phyloP scores from a whole-genome alignment of 352 stramenopile genomes.

The Peronospora destructor region DNA sequence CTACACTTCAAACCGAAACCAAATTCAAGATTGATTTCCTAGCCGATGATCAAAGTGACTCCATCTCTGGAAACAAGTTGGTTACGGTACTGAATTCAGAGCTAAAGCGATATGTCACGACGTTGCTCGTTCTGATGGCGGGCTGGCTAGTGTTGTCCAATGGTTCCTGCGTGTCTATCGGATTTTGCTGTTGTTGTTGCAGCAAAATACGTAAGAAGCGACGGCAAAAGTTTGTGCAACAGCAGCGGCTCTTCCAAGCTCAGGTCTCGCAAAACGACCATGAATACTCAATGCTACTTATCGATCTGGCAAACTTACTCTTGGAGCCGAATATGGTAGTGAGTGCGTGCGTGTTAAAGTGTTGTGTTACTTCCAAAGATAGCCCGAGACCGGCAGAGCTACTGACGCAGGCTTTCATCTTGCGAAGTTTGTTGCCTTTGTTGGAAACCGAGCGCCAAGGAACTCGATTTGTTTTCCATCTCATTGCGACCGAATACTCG shows the following conservation, averaged over 20 bases:
- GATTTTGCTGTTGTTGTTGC: constrained; percentile 56
- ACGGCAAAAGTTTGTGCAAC: constrained; percentile 33
- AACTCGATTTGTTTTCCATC: constrained; percentile 41
- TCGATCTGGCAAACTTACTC: constrained; percentile 38
- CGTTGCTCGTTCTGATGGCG: constrained; percentile 19
- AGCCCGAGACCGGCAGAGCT: background rate
- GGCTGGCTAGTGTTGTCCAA: constrained; percentile 47
- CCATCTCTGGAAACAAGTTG: constrained; percentile 9
- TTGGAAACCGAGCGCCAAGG: constrained; percentile 44
- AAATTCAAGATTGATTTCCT: constrained; percentile 32
- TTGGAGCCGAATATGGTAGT: constrained; percentile 39
- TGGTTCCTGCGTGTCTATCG: constrained; percentile 36
- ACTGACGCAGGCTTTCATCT: constrained; percentile 23
- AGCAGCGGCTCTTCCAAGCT: constrained; percentile 29
- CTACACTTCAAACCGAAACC: constrained; percentile 8
- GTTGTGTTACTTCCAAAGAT: constrained; percentile 6
- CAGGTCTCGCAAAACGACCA: constrained; percentile 63
- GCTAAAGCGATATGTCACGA: constrained; percentile 33
- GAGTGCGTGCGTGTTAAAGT: constrained; percentile 24
- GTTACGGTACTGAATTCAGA: constrained; percentile 22
- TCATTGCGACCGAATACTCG: constrained; percentile 36
- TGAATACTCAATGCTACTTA: constrained; percentile 63
- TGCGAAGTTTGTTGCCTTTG: constrained; percentile 39
- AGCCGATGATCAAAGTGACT: constrained; percentile 2
- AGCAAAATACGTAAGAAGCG: constrained; percentile 33